Conservation (phyloP, 2,329 filamentous ascomycete genomes). For the Sporothrix globosa region DNA sequence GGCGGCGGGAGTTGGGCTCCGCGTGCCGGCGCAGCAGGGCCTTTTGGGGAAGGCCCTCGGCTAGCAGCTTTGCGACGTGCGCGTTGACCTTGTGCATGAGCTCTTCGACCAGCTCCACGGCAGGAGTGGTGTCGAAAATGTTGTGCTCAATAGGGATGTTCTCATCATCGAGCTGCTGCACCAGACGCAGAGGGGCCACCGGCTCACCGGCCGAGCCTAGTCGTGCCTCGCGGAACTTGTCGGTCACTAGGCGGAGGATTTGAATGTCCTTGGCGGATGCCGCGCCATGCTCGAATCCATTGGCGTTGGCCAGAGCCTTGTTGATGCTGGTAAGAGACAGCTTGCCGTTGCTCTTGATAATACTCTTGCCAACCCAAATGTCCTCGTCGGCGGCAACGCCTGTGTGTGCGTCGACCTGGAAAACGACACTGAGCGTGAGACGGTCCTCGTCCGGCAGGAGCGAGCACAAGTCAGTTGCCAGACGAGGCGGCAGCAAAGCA, state of each 20-base stretch:
- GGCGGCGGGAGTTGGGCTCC: conserved; percentile 81
- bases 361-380: conserved; percentile 89
- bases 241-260: conserved; percentile 76
- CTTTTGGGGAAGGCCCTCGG: conserved; percentile 80
- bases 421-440: conserved; percentile 88
- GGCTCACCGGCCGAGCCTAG: conserved; percentile 78
- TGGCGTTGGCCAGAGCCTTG: conserved; percentile 68
- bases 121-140: conserved; percentile 87
- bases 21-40: conserved; percentile 87
- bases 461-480: conserved; percentile 86
- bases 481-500: conserved; percentile 84
- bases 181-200: conserved; percentile 81
- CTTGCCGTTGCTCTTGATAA: conserved; percentile 90
- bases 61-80: conserved; percentile 83
- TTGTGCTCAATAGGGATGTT: conserved; percentile 97
- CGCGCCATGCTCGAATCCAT: conserved; percentile 64
- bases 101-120: conserved; percentile 93
- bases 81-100: conserved; percentile 90
- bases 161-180: conserved; percentile 96
- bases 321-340: conserved; percentile 86
- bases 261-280: conserved; percentile 76
- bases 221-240: conserved; percentile 87
- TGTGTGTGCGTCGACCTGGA: conserved; percentile 81
- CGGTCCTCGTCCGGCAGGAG: conserved; percentile 85
- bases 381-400: conserved; percentile 81